These are phyloP conservation scores for Vigna unguiculata DNA, from an alignment of 306 rosid genomes.

Conservation along the genomic window DNA sequence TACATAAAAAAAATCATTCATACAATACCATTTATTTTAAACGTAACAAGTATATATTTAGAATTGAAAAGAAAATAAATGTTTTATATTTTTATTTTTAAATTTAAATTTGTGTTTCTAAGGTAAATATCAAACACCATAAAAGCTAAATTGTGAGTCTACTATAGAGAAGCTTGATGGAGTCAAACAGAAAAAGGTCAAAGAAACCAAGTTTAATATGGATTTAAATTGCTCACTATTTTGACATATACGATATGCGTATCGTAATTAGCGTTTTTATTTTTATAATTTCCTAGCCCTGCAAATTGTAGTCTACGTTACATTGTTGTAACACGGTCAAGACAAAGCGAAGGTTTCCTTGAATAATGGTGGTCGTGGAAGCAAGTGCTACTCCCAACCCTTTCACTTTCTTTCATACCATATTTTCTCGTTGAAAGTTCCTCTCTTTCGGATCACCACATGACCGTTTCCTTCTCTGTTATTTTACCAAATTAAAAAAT, in stretches of 20 bases:
- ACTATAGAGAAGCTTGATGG: background rate
- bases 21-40: too few relatives aligned
- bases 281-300: background rate
- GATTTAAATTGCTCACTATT: background rate
- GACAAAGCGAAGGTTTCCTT: constrained; percentile 53
- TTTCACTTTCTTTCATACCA: constrained; percentile 29
- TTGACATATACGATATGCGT: background rate
- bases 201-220: background rate
- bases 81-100: too few relatives aligned
- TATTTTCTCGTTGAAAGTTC: constrained; percentile 37
- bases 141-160: background rate
- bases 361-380: constrained; percentile 64
- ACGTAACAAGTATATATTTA: too few relatives aligned
- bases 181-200: background rate
- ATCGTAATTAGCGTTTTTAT: background rate
- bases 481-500: constrained; percentile 41
- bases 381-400: constrained; percentile 39
- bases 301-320: background rate
- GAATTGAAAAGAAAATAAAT: too few relatives aligned
- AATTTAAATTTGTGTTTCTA: background rate
- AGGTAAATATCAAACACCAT: background rate
- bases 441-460: constrained; percentile 73
- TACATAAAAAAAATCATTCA: too few relatives aligned
- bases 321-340: background rate
- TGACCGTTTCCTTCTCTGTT: constrained; percentile 65